Conservation (phyloP, 202 grass and related monocot species). For the Bolboschoenoplectus hybrid region DNA sequence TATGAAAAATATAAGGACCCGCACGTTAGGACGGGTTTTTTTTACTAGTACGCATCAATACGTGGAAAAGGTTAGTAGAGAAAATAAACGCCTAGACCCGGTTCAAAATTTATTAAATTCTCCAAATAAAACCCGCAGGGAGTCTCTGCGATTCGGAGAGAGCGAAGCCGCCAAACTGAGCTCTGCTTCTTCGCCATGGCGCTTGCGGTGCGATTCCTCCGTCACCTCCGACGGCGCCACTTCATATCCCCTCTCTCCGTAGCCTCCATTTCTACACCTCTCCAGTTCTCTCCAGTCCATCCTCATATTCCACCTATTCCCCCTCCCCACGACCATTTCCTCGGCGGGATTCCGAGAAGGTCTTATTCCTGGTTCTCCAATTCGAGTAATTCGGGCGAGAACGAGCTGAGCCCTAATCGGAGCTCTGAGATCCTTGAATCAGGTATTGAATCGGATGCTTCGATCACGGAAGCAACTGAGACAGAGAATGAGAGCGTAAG, state of each 20-base stretch:
- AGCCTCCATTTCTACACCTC: slow-evolving; percentile 1
- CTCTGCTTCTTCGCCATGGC: neutral
- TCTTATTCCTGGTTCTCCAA: slow-evolving; percentile 31
- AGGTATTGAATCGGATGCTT: neutral
- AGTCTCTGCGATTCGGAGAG: too few relatives aligned
- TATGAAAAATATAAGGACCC: too few relatives aligned
- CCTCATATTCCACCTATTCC: neutral
- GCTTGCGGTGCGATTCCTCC: slow-evolving; percentile 28
- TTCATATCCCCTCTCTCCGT: slow-evolving; percentile 22
- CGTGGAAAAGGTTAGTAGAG: neutral
- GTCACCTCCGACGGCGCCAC: slow-evolving; percentile 24
- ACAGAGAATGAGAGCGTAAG: slow-evolving; percentile 32
- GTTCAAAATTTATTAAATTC: neutral
- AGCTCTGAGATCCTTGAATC: slow-evolving; percentile 20
- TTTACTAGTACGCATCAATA: too few relatives aligned
- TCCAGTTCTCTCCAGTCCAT: neutral
- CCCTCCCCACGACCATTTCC: neutral
- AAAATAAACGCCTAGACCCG: neutral
- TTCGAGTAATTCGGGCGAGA: slow-evolving; percentile 8
- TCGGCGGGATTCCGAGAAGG: slow-evolving; percentile 1
- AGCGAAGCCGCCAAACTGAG: neutral
- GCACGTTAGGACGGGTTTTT: too few relatives aligned
- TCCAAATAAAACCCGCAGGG: too few relatives aligned
- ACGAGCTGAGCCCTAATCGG: neutral
- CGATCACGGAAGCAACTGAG: neutral